Percentiles rank a stretch among this genome's conserved stretches.
Evolutionary conservation across 441 rosid species (phyloP).

Genomic region (Populus hybrid): DNA sequence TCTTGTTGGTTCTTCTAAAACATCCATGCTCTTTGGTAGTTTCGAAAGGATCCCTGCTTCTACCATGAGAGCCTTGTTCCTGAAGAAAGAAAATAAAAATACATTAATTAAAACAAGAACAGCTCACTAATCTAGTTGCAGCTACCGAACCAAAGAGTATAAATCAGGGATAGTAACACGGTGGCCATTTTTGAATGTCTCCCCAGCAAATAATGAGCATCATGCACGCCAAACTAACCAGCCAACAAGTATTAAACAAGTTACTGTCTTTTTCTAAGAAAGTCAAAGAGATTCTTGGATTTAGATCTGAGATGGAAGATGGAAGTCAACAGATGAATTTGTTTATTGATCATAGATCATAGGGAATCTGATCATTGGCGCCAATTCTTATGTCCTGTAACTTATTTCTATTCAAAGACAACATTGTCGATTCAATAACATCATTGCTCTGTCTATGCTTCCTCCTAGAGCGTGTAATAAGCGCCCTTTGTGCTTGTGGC

Average conservation of each 20-base stretch:
- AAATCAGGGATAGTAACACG: not conserved
- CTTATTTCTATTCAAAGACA: conserved; percentile 29
- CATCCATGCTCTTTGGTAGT: conserved; percentile 44
- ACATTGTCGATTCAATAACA: conserved; percentile 28
- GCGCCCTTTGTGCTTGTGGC: not conserved
- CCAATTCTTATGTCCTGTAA: conserved; percentile 22
- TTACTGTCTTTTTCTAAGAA: conserved; percentile 7
- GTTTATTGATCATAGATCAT: conserved; percentile 13
- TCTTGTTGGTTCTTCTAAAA: conserved; percentile 49
- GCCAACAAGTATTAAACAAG: not conserved
- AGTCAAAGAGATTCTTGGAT: conserved; percentile 43
- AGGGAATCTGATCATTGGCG: conserved; percentile 29
- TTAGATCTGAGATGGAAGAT: conserved; percentile 32
- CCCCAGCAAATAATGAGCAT: not conserved
- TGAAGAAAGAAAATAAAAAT: conserved; percentile 25
- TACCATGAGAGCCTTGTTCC: conserved; percentile 77
- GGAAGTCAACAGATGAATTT: conserved; percentile 26
- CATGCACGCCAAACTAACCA: not conserved
- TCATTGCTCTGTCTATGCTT: conserved; percentile 21
- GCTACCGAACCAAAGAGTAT: conserved; percentile 5
- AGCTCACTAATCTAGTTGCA: not conserved
- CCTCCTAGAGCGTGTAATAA: not conserved
- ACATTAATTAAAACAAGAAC: not conserved
- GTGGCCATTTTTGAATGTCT: not conserved
- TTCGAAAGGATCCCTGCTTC: conserved; percentile 77